phyloP scores from a whole-genome alignment of 768 basidiomycete species.

The Russula sp. region DNA sequence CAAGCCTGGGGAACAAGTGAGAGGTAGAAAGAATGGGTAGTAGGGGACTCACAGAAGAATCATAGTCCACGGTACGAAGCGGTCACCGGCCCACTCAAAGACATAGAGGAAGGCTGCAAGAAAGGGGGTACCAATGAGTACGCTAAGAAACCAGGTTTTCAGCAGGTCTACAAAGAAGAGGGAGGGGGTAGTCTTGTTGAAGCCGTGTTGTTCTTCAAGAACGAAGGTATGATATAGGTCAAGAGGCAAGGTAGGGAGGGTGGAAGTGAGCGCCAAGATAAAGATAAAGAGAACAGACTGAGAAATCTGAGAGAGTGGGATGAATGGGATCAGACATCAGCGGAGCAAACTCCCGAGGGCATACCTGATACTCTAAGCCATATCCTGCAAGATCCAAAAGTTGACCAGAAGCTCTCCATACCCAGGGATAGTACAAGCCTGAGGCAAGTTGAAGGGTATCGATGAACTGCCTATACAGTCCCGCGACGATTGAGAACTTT shows the following conservation, averaged over 20 bases:
- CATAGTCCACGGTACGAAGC: conserved; percentile 92
- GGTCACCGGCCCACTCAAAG: conserved; percentile 89
- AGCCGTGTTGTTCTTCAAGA: conserved; percentile 90
- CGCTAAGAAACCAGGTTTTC: conserved; percentile 69
- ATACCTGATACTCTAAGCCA: conserved; percentile 65
- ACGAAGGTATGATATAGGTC: conserved; percentile 86
- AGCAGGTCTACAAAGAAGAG: conserved; percentile 75
- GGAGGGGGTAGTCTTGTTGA: conserved; percentile 84
- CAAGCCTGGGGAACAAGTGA: conserved; percentile 41
- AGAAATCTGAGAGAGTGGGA: conserved; percentile 50
- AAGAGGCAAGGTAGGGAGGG: conserved; percentile 66
- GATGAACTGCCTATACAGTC: conserved; percentile 63
- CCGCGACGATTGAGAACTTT: conserved; percentile 65
- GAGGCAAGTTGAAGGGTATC: conserved; percentile 65
- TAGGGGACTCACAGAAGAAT: conserved; percentile 61
- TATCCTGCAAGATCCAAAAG: conserved; percentile 51
- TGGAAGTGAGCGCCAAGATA: conserved; percentile 56
- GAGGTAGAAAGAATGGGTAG: not conserved
- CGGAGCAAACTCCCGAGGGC: conserved; percentile 14
- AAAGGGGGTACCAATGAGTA: conserved; percentile 76
- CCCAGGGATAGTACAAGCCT: conserved; percentile 70
- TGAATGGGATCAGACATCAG: not conserved
- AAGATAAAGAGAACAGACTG: conserved; percentile 78
- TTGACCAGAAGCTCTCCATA: conserved; percentile 61
- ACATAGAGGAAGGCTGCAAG: conserved; percentile 81